phyloP scores from a whole-genome alignment of 2,329 filamentous ascomycete genomes.

The Penicillium oxalicum region DNA sequence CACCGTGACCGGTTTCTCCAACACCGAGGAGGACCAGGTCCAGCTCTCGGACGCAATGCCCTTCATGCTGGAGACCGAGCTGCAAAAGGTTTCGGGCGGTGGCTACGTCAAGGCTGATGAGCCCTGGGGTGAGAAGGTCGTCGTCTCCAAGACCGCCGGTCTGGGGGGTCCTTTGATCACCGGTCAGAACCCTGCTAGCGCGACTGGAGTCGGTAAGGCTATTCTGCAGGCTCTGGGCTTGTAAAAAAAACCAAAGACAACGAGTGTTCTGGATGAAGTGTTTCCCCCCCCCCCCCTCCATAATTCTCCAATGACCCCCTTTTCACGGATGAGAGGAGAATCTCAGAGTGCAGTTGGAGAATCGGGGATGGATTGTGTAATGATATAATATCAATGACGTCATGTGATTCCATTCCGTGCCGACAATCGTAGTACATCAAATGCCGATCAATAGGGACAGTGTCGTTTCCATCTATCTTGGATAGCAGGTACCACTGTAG shows the following conservation, averaged over 20 bases:
- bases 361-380: no score
- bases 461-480: no score
- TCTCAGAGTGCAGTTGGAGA: no score
- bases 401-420: no score
- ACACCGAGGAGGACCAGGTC: conserved; percentile 42
- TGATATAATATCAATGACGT: no score
- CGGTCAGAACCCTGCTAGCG: conserved; percentile 45
- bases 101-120: conserved; percentile 43
- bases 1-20: conserved; percentile 45
- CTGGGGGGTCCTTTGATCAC: conserved; percentile 40
- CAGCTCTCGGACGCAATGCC: conserved; percentile 39
- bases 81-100: conserved; percentile 37
- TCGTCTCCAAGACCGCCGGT: conserved; percentile 26
- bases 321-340: no score
- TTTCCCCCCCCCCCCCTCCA: no score
- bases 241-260: conserved; percentile 1
- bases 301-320: no score
- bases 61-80: conserved; percentile 43
- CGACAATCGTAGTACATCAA: no score
- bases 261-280: neutral
- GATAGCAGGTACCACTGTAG: no score
- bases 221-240: conserved; percentile 34
- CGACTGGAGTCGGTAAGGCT: conserved; percentile 39
- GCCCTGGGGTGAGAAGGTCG: conserved; percentile 43
- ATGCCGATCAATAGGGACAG: no score